These are phyloP conservation scores for Leccinellum albellum DNA, from an alignment of 768 basidiomycete genomes.

Conservation along the genomic window DNA sequence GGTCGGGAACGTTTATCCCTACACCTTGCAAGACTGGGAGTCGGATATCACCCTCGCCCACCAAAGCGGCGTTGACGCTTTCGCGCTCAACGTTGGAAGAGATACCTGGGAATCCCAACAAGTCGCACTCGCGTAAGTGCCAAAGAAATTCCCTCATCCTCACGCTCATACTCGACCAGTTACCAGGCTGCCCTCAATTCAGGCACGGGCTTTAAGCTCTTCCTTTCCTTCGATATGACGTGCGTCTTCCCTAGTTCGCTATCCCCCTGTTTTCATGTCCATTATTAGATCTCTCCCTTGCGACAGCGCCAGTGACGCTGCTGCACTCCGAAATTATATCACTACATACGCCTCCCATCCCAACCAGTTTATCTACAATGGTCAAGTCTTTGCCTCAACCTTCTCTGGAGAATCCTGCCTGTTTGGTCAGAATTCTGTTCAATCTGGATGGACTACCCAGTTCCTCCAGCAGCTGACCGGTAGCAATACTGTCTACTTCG, in stretches of 20 bases:
- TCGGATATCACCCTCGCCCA: constrained; percentile 56
- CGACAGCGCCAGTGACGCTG: constrained; percentile 43
- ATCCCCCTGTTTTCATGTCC: background rate
- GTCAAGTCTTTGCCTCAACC: constrained; percentile 58
- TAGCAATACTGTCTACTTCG: constrained; percentile 50
- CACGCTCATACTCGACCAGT: constrained; percentile 29
- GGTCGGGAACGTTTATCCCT: constrained; percentile 65
- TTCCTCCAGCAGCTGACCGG: constrained; percentile 48
- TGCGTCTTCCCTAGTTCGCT: constrained; percentile 30
- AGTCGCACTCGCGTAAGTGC: constrained; percentile 58
- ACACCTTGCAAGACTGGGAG: constrained; percentile 40
- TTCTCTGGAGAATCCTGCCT: constrained; percentile 68
- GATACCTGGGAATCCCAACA: constrained; percentile 62
- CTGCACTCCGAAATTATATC: constrained; percentile 50
- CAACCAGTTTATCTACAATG: constrained; percentile 51
- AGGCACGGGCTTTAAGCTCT: constrained; percentile 62
- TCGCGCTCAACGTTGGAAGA: constrained; percentile 66
- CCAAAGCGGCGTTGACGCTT: constrained; percentile 59
- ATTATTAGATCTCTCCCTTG: constrained; percentile 52
- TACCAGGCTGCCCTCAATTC: constrained; percentile 54
- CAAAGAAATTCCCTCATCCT: constrained; percentile 2
- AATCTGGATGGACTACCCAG: constrained; percentile 55
- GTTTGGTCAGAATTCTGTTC: constrained; percentile 53
- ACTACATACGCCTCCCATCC: constrained; percentile 50
- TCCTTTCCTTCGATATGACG: constrained; percentile 79